These are phyloP conservation scores for Boletus sp. DNA, from an alignment of 768 basidiomycete genomes.

Conservation along the genomic window DNA sequence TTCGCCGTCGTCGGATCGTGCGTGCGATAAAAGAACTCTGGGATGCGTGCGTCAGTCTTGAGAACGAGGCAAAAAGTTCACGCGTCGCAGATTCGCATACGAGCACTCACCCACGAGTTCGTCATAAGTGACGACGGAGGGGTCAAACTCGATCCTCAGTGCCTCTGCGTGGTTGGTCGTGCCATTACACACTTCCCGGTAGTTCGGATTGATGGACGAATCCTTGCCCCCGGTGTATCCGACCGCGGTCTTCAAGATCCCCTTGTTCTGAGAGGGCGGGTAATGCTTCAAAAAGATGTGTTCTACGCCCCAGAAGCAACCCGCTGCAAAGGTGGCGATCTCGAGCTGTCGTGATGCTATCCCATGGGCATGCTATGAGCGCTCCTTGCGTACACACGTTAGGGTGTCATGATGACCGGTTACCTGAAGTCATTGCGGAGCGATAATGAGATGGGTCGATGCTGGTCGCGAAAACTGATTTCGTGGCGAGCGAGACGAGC, in stretches of 20 bases:
- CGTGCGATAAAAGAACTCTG: slow-evolving; percentile 93
- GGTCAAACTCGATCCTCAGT: slow-evolving; percentile 83
- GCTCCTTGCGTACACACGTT: too few species aligned
- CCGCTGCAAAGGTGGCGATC: slow-evolving; percentile 48
- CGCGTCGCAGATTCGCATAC: too few species aligned
- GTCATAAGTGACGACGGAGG: slow-evolving; percentile 69
- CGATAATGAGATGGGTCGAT: slow-evolving; percentile 41
- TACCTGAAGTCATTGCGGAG: slow-evolving; percentile 39
- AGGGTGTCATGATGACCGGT: neutral
- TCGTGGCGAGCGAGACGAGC: slow-evolving; percentile 22
- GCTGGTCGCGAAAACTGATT: slow-evolving; percentile 15
- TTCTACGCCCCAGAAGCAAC: slow-evolving; percentile 87
- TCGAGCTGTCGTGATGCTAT: slow-evolving; percentile 45
- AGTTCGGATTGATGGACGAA: slow-evolving; percentile 55
- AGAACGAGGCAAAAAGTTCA: neutral
- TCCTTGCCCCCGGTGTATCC: slow-evolving; percentile 78
- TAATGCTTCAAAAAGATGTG: slow-evolving; percentile 83
- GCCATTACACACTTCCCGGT: slow-evolving; percentile 76
- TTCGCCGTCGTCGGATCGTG: slow-evolving; percentile 90
- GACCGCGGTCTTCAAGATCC: slow-evolving; percentile 70
- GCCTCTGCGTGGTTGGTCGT: slow-evolving; percentile 88
- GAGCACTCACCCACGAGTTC: slow-evolving; percentile 74
- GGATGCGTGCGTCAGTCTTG: neutral
- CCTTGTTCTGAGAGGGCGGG: slow-evolving; percentile 67
- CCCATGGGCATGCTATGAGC: slow-evolving; percentile 8